These are phyloP conservation scores for Pyracantha coccinea DNA, from an alignment of 331 rosid species.

Conservation along the genomic window DNA sequence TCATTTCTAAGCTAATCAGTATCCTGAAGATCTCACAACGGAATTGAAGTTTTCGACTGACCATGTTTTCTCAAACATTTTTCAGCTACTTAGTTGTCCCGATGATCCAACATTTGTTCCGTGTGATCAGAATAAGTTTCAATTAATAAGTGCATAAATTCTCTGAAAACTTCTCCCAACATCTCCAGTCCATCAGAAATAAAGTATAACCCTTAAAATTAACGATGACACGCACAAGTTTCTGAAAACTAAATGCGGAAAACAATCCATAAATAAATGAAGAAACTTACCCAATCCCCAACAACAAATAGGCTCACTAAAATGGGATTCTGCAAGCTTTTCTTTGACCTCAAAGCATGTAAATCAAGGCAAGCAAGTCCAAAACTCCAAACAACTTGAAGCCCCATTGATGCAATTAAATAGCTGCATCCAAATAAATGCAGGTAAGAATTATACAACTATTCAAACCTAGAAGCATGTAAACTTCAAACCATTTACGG, in stretches of 20 bases:
- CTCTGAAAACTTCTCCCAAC: background rate
- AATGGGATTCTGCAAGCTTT: conserved; percentile 33
- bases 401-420: conserved; percentile 44
- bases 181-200: background rate
- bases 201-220: background rate
- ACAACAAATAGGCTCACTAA: conserved; percentile 34
- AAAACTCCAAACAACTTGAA: conserved; percentile 43
- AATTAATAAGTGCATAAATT: background rate
- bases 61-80: background rate
- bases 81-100: background rate
- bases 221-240: background rate
- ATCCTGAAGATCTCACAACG: background rate
- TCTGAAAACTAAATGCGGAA: background rate
- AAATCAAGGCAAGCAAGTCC: conserved; percentile 46
- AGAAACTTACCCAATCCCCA: conserved; percentile 37
- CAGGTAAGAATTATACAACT: conserved; percentile 8
- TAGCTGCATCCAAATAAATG: conserved; percentile 25
- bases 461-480: background rate
- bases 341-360: conserved; percentile 40
- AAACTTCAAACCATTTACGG: background rate
- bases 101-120: background rate
- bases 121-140: background rate
- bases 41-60: background rate
- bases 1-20: background rate
- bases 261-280: background rate